Base-by-base conservation (phyloP, 176 grass and related monocot species). In the Juncus effusus region DNA sequence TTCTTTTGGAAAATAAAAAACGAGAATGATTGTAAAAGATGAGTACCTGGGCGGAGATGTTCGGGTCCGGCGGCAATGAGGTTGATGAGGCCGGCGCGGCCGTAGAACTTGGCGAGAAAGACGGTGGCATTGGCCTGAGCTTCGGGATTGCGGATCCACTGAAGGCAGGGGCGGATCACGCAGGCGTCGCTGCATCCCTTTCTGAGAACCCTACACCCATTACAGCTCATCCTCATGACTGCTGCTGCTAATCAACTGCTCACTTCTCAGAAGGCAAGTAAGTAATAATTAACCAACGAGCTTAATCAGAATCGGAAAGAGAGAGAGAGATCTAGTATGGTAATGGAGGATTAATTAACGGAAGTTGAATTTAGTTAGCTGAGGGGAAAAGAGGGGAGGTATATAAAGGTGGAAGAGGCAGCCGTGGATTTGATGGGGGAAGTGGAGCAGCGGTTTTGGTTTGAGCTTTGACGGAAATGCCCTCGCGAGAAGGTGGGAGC, bases 81-180 rank as follows among this genome's bases (percentile, higher is more conserved):
- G 51, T 83, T 77, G 13, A 83, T 65, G 36, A 83, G 74, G 6
- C 67, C 74, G 61, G 67, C 67, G 41, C 80, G 80, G 54, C 67
- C 74, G 10, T 83, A 83, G 67, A 83, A 83, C 53, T 83, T 83
- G 19, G 80, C 74, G 15, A 83, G 74, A 64, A 83, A 83, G 60
- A 83, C 36, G 37, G 74, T 83, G 53, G 80, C 67, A 2, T 83
- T 77, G 11, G 74, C 80, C 61, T 78, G 80, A 3, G 61, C 64
- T 9, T 83, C 74, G 6, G 74, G 10, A 60, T 11, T 83, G 6
- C 59, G 60, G 36, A 83, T 83, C 80, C 80, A 83, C 67, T 83
- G 67, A 5, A 83, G 54, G 19, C 74, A 83, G 3, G 74, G 67
- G 3, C 67, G 67, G 67, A 83, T 77, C 6, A 59, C 54, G 54